Evolutionary conservation across 2,329 filamentous ascomycete genomes (phyloP), one percentile per base, ranked within the genome.

Genomic region (Graphilbum fragrans): DNA sequence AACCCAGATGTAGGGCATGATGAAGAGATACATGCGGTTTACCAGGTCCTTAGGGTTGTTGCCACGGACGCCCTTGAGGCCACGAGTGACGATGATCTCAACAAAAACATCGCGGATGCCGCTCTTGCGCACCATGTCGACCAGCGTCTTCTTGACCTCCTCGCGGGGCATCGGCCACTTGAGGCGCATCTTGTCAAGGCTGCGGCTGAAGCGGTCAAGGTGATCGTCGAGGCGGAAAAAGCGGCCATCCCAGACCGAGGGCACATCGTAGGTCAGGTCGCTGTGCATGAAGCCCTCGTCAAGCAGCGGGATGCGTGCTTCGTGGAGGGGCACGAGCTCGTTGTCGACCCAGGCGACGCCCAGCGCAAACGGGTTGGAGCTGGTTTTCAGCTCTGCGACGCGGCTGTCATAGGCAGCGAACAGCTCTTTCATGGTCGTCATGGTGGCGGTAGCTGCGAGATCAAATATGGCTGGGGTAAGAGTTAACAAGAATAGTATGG

Each of bases 161-260:
- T 62, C 57, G 0, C 54, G 53, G 0, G 65, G 55, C 0, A 69
- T 40, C 0, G 68, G 68, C 2, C 69, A 47, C 21, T 52, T 50
- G 2, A 71, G 54, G 1, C 67, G 60, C 38, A 72, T 53, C 52
- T 72, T 71, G 9, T 45, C 47, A 47, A 65, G 69, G 49, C 60
- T 65, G 0, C 48, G 47, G n/a, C 65, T 58, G 1, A 72, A 53
- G 6, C 68, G 62, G 18, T 52, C 49, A 2, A 71, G 48, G 45
- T 71, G 69, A 41, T 71, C 65, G 35, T 70, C 64, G 0, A 72
- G 61, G 1, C 68, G 67, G 54, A 72, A 71, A 49, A 67, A 67
- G 2, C 63, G 64, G 0, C 67, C 65, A 37, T 70, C 65, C 69
- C 69, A 72, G 21, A 70, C 64, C 0, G 66, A 52, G 1, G 67